Evolutionary conservation across 768 basidiomycete genomes (phyloP).

Genomic region (Hypholoma fasciculare): DNA sequence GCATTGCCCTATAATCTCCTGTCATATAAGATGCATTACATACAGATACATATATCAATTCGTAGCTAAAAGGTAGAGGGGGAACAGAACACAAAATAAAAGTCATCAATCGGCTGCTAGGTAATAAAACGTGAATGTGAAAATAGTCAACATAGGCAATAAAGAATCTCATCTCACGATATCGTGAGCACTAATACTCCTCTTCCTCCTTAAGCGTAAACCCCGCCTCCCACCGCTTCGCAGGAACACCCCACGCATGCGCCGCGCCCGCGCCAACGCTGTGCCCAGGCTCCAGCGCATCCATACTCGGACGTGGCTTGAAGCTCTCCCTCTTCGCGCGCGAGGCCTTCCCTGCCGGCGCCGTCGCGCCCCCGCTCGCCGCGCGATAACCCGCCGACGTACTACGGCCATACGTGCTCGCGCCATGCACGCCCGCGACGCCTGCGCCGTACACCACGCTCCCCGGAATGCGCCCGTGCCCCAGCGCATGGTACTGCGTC

Average conservation of each 20-base stretch:
- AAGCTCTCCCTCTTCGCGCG: slow-evolving; percentile 76
- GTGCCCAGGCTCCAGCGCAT: slow-evolving; percentile 35
- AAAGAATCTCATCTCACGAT: slow-evolving; percentile 9
- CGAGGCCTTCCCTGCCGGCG: slow-evolving; percentile 40
- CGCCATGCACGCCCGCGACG: slow-evolving; percentile 14
- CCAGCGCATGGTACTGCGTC: slow-evolving; percentile 53
- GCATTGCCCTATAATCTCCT: background rate
- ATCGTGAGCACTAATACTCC: slow-evolving; percentile 29
- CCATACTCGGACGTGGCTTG: slow-evolving; percentile 76
- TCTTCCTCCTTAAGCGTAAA: slow-evolving; percentile 52
- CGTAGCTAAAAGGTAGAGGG: background rate
- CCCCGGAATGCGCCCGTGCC: slow-evolving; percentile 52
- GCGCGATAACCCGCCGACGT: slow-evolving; percentile 24
- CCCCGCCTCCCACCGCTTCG: slow-evolving; percentile 28
- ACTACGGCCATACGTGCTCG: slow-evolving; percentile 14
- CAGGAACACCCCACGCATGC: slow-evolving; percentile 25
- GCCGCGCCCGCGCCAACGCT: background rate
- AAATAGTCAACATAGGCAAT: background rate
- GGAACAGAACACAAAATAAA: background rate
- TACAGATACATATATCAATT: background rate
- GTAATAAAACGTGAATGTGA: background rate
- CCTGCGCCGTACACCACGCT: slow-evolving; percentile 27
- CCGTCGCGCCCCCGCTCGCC: slow-evolving; percentile 24
- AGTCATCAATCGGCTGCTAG: background rate
- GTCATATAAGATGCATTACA: background rate